Base-by-base conservation (phyloP, 805 yeast species). In the Tetrapisispora iriomotensis region DNA sequence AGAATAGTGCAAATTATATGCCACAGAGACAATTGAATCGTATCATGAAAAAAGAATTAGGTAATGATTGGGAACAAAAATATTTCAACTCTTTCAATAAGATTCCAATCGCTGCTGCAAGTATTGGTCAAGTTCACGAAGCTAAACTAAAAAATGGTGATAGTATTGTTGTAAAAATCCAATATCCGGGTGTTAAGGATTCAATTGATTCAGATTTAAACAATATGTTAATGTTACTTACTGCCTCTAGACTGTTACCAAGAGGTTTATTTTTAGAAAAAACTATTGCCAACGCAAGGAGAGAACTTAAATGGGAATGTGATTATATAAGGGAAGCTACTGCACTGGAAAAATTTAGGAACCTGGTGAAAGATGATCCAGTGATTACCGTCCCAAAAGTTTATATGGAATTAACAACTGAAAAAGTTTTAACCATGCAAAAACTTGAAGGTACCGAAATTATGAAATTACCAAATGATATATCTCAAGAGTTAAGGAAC, bases 231-330 rank as follows among this genome's bases (percentile, higher is more conserved):
- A 67, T 88, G 71, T 67, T 92, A 26, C 66, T 92, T 48, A 79
- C 94, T 4, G 96, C 96, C 3, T 82, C 95, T 13, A 69, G 86
- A 21, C 63, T 92, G 44, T 67, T 92, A 33, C 98, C 98, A 15
- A 81, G 83, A 34, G 98, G 98, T 0, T 68, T 92, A 49, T 92
- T 86, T 54, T 70, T 94, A 33, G 97, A 92, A 48, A 83, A 81
- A 50, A 85, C 96, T 18, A 78, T 92, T 41, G 95, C 82, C 18
- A 90, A 87, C 61, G 97, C 98, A 1, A 72, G 98, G 48, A 75
- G 75, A 14, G 98, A 92, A 60, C 69, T 92, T 48, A 87, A 86
- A 50, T 90, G 97, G 97, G 98, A 92, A 63, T 90, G 97, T 63
- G 97, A 92, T 62, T 92, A 92, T 56, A 62, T 79, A 20, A 75